Base-by-base conservation (phyloP, 148 eudicot genomes). In the Pouteria glomerata region DNA sequence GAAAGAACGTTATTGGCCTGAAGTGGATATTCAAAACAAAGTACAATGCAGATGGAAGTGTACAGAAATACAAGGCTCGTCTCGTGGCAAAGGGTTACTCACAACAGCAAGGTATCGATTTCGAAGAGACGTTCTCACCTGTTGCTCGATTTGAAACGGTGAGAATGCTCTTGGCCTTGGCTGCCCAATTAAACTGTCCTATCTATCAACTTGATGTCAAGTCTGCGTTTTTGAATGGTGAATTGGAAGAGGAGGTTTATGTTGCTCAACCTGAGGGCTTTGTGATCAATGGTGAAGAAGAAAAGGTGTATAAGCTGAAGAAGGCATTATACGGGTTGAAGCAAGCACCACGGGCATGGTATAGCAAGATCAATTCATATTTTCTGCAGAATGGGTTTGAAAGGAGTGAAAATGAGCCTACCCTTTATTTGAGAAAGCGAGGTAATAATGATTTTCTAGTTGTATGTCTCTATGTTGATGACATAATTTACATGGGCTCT, bases 141-240 rank as follows among this genome's bases (percentile, higher is more conserved):
- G 50, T 61, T 37, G 35, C 66, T 13, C 45, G 63, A 8, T 45
- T 62, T 11, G 68, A 62, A 1, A 62, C 69, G 0, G 51, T 73
- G 2, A 62, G 76, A 61, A 24, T 24, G 0, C n/a, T 73, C 6
- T 12, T 73, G 1, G 76, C 76, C 3, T 3, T 73, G 5, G 73
- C 68, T 58, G 51, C 73, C 1, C 78, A 75, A 18, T 15, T 31
- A 7, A 2, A 15, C 1, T 66, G 73, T 60, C 0, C 0, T 10
- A 19, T 75, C 3, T 48, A 41, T 13, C 68, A 75, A 21, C 31
- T 75, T 0, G 73, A 75, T 47, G 67, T 75, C 2, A 75, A 75
- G 48, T 55, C 47, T 16, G 67, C 73, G 0, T 74, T 75, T 48
- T 16, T 75, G 2, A 63, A 51, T 63, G 62, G 76, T 8, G 3